Evolutionary conservation across 2,329 filamentous ascomycete species (phyloP).

Genomic region (Neonectria sp.): DNA sequence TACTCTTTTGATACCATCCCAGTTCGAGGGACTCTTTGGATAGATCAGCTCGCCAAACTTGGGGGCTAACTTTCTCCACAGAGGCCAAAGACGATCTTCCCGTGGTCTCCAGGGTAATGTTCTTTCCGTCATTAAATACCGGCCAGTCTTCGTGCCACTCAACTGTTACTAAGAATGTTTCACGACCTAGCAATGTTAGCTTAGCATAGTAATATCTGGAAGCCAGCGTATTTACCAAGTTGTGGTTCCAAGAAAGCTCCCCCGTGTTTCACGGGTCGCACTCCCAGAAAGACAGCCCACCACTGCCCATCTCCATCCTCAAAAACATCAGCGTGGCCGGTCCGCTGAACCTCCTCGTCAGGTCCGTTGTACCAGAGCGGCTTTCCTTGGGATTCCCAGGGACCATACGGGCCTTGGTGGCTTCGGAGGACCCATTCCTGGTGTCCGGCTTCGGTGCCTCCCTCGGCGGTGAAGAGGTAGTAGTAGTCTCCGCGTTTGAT

Average conservation of each 20-base stretch:
- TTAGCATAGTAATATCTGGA: rapidly evolving
- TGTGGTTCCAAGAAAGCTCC: conserved; percentile 40
- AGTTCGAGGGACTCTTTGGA: conserved; percentile 33
- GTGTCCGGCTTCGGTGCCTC: conserved; percentile 57
- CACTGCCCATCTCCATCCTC: conserved; percentile 41
- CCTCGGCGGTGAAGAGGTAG: conserved; percentile 46
- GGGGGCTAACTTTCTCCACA: background rate
- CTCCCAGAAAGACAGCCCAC: conserved; percentile 44
- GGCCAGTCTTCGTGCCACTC: conserved; percentile 47
- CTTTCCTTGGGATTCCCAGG: conserved; percentile 60
- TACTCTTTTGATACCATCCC: conserved; percentile 49
- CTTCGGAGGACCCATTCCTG: conserved; percentile 68
- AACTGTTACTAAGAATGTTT: conserved; percentile 45
- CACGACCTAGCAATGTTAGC: conserved; percentile 40
- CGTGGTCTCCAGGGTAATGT: conserved; percentile 38
- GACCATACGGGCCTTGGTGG: conserved; percentile 58
- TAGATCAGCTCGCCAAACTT: conserved; percentile 37
- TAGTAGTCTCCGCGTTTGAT: conserved; percentile 44
- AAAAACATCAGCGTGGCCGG: conserved; percentile 45
- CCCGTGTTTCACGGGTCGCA: conserved; percentile 32
- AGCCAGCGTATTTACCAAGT: conserved; percentile 25
- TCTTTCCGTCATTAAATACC: conserved; percentile 43
- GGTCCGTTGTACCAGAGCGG: conserved; percentile 56
- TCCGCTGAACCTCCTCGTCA: conserved; percentile 63
- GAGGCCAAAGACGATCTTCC: conserved; percentile 30